Conservation (phyloP, 176 grass and related monocot genomes). For the Bromus sterilis region DNA sequence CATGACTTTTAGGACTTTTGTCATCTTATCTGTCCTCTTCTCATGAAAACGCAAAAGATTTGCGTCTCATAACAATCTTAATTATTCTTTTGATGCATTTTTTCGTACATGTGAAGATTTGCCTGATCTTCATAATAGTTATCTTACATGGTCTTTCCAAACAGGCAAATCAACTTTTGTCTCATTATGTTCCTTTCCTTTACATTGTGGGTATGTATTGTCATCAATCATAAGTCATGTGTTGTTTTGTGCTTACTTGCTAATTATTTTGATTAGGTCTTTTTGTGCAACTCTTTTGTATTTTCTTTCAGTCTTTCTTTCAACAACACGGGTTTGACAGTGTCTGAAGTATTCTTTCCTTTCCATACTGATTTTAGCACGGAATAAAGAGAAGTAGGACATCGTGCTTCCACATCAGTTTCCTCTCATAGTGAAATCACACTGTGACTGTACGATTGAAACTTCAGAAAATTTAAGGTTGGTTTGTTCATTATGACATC, state of each 20-base stretch:
- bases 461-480: slow-evolving; percentile 5
- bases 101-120: not conserved
- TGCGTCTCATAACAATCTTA: not conserved
- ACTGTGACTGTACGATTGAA: not conserved
- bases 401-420: not conserved
- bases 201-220: not conserved
- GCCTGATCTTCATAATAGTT: not conserved
- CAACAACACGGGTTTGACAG: not conserved
- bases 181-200: not conserved
- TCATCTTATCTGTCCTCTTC: not conserved
- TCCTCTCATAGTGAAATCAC: not conserved
- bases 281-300: not conserved
- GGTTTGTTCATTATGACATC: not conserved
- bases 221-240: not conserved
- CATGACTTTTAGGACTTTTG: not conserved
- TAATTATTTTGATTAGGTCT: not conserved
- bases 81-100: not conserved
- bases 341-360: not conserved
- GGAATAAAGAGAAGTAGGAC: not conserved
- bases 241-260: not conserved
- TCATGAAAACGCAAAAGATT: not conserved
- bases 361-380: not conserved
- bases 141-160: not conserved
- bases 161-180: not conserved
- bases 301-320: not conserved